Percentiles rank a stretch among this genome's conserved stretches.
Conservation (phyloP, 768 basidiomycete species). For the Pilatotrama ljubarskyi region DNA sequence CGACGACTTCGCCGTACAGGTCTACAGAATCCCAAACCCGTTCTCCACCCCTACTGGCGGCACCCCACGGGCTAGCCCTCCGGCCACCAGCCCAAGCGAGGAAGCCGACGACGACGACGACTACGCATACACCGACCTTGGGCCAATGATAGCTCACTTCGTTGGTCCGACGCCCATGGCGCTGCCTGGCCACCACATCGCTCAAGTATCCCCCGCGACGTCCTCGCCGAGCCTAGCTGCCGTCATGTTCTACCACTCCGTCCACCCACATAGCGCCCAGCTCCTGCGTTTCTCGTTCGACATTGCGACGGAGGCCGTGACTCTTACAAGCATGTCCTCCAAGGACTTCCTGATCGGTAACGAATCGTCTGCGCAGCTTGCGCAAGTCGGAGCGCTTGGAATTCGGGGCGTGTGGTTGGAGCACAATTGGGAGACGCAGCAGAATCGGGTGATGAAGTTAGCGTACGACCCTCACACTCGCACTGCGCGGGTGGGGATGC, state of each 20-base stretch:
- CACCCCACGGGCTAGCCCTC: constrained; percentile 4
- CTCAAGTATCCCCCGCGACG: constrained; percentile 19
- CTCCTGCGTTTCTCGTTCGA: constrained; percentile 21
- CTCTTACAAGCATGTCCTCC: constrained; percentile 6
- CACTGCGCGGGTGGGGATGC: constrained; percentile 31
- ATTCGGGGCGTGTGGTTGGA: constrained; percentile 54
- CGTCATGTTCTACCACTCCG: constrained; percentile 23
- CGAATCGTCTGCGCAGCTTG: constrained; percentile 28
- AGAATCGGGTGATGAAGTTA: constrained; percentile 48
- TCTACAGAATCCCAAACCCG: constrained; percentile 33
- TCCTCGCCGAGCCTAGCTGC: constrained; percentile 22
- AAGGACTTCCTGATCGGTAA: constrained; percentile 22
- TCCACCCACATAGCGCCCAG: constrained; percentile 17
- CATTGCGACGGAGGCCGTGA: neutral
- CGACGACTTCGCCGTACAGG: constrained; percentile 32
- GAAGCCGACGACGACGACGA: constrained; percentile 6
- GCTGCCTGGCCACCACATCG: constrained; percentile 24
- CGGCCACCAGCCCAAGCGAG: neutral
- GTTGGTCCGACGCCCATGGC: constrained; percentile 20
- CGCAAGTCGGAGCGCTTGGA: constrained; percentile 40
- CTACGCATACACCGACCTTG: constrained; percentile 22
- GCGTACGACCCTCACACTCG: constrained; percentile 32
- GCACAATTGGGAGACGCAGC: constrained; percentile 49
- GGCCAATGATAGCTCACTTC: constrained; percentile 22
- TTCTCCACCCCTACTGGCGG: constrained; percentile 2